Conservation (phyloP, 257 asterid genomes). For the Datura wrightii region DNA sequence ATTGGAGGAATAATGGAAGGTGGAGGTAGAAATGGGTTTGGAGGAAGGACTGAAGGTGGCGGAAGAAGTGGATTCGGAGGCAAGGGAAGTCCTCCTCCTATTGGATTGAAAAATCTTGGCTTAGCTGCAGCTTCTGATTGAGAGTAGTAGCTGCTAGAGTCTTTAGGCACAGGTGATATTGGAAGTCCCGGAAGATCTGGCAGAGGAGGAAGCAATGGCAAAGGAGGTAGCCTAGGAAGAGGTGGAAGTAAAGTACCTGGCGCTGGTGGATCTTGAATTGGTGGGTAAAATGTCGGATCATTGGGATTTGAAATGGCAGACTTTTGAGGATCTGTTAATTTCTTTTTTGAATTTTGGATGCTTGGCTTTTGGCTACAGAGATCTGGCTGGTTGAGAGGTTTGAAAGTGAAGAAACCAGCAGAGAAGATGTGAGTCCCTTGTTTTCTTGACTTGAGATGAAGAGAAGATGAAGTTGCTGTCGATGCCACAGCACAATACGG, state of each 20-base stretch:
- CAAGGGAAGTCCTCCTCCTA: constrained; percentile 38
- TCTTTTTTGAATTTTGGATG: constrained; percentile 26
- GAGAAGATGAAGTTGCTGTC: constrained; percentile 57
- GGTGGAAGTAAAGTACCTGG: constrained; percentile 47
- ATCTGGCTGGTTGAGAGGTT: constrained; percentile 69
- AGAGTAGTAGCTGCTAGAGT: constrained; percentile 18
- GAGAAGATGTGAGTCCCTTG: constrained; percentile 74
- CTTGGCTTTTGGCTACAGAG: constrained; percentile 64
- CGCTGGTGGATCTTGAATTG: constrained; percentile 43
- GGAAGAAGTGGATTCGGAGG: constrained; percentile 52
- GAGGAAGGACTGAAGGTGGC: constrained; percentile 47
- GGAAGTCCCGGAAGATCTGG: constrained; percentile 66
- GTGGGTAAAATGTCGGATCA: constrained; percentile 34
- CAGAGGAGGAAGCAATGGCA: constrained; percentile 65
- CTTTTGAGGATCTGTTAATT: constrained; percentile 28
- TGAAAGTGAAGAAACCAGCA: constrained; percentile 85
- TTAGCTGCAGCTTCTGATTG: constrained; percentile 32
- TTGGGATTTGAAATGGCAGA: constrained; percentile 49
- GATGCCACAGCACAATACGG: constrained; percentile 75
- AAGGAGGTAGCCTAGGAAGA: constrained; percentile 48
- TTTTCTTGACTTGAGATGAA: constrained; percentile 59
- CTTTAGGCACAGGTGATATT: constrained; percentile 50
- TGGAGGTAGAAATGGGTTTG: constrained; percentile 54
- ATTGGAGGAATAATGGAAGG: constrained; percentile 60
- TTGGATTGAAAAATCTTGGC: constrained; percentile 31